Percentiles rank a stretch among this genome's conserved stretches.
Conservation (phyloP, 768 basidiomycete genomes). For the Cystofilobasidium ferigula region DNA sequence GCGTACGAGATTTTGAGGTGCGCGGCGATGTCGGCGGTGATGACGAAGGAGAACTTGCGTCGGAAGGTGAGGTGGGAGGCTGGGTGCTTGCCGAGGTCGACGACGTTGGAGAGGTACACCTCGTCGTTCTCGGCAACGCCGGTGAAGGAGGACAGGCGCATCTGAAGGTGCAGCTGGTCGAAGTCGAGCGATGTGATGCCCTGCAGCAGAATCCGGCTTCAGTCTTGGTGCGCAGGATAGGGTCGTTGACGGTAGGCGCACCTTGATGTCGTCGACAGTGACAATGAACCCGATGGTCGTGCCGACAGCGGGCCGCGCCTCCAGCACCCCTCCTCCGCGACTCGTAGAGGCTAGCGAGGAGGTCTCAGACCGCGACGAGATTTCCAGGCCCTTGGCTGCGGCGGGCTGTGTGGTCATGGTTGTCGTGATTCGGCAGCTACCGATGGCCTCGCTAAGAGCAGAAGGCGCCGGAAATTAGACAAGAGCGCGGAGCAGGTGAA, state of each 20-base stretch:
- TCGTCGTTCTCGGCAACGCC: conserved; percentile 68
- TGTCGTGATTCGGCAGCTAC: conserved; percentile 78
- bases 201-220: neutral
- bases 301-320: conserved; percentile 49
- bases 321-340: conserved; percentile 4
- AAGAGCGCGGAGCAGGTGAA: neutral
- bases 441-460: conserved; percentile 71
- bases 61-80: conserved; percentile 74
- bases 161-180: conserved; percentile 70
- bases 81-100: conserved; percentile 62
- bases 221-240: neutral
- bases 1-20: conserved; percentile 68
- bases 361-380: conserved; percentile 49
- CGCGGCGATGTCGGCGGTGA: conserved; percentile 58
- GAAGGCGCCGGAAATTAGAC: neutral
- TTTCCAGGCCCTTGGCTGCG: conserved; percentile 44
- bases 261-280: conserved; percentile 69
- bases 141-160: conserved; percentile 74
- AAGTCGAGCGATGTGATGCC: conserved; percentile 87
- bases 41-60: conserved; percentile 65
- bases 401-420: conserved; percentile 43
- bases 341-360: conserved; percentile 26
- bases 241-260: neutral
- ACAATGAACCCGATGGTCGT: conserved; percentile 76
- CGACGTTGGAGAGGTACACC: conserved; percentile 59